phyloP scores from a whole-genome alignment of 1,284 basidiomycete genomes.

The Anthracocystis walkeri region DNA sequence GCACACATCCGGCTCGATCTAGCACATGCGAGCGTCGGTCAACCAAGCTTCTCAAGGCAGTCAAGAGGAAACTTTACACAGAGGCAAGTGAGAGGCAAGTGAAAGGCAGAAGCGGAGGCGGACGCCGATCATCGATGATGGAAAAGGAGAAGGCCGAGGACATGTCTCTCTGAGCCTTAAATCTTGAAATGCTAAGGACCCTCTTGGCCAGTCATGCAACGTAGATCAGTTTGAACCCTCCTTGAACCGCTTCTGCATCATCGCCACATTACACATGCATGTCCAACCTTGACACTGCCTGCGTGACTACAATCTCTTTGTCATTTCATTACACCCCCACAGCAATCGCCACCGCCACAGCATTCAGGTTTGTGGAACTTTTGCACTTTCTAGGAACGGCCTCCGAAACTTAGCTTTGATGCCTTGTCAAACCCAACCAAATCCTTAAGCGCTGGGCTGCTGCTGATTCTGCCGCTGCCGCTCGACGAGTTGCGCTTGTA shows the following conservation, averaged over 20 bases:
- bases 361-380: not conserved
- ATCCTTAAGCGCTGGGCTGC: constrained; percentile 5
- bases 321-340: not conserved
- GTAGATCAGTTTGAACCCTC: constrained; percentile 24
- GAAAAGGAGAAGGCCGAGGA: constrained; percentile 12
- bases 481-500: constrained; percentile 27
- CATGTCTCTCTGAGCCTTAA: constrained; percentile 48
- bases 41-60: not conserved
- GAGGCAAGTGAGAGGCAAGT: not conserved
- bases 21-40: not conserved
- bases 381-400: not conserved
- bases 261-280: constrained; percentile 4
- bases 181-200: not conserved
- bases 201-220: constrained; percentile 12
- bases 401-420: not conserved
- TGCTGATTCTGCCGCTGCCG: not conserved
- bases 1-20: too few species aligned
- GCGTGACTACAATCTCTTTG: not conserved
- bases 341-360: not conserved
- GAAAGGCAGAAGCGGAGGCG: not conserved
- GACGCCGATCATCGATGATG: not conserved
- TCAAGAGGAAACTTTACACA: too few species aligned
- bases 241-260: constrained; percentile 6
- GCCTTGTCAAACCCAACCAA: not conserved
- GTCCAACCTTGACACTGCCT: not conserved